Percentiles rank a stretch among this genome's conserved stretches.
Evolutionary conservation across 345 rosid species (phyloP).

Genomic region (Carallia pectinifolia): DNA sequence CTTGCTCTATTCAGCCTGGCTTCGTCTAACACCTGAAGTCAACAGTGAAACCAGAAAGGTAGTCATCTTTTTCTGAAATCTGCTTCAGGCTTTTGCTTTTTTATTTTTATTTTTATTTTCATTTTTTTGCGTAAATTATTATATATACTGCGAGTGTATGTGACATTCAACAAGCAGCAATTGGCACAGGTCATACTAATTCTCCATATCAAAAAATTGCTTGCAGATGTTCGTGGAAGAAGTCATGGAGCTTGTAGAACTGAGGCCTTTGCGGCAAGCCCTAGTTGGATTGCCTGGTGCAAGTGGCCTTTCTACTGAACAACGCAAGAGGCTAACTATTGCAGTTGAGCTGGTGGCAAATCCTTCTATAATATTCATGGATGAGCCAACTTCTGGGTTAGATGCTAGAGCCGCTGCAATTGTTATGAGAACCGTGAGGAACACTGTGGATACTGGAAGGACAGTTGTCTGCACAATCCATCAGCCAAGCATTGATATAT

Average conservation of each 20-base stretch:
- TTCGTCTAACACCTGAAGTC: conserved; percentile 46
- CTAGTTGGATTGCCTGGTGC: conserved; percentile 77
- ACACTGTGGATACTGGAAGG: conserved; percentile 79
- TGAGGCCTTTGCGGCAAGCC: conserved; percentile 51
- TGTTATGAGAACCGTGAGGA: conserved; percentile 80
- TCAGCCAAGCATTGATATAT: conserved; percentile 84
- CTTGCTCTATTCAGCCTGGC: conserved; percentile 65
- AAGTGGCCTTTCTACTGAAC: conserved; percentile 73
- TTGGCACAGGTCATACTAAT: background rate
- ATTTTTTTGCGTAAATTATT: background rate
- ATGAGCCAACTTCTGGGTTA: conserved; percentile 85
- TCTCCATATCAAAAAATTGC: background rate
- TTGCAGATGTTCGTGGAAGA: conserved; percentile 40
- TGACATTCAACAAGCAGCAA: background rate
- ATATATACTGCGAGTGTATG: background rate
- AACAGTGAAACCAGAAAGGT: conserved; percentile 48
- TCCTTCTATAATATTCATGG: conserved; percentile 86
- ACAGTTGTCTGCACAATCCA: conserved; percentile 86
- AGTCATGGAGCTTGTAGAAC: conserved; percentile 82
- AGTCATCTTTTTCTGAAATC: background rate
- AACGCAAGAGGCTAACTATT: conserved; percentile 81
- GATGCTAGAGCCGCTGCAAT: conserved; percentile 93
- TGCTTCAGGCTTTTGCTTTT: background rate
- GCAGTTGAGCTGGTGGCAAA: conserved; percentile 88
- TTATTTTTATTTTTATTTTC: background rate